Base-by-base conservation (phyloP, 108 stramenopile species). In the Pseudonitzschia delicatissima region DNA sequence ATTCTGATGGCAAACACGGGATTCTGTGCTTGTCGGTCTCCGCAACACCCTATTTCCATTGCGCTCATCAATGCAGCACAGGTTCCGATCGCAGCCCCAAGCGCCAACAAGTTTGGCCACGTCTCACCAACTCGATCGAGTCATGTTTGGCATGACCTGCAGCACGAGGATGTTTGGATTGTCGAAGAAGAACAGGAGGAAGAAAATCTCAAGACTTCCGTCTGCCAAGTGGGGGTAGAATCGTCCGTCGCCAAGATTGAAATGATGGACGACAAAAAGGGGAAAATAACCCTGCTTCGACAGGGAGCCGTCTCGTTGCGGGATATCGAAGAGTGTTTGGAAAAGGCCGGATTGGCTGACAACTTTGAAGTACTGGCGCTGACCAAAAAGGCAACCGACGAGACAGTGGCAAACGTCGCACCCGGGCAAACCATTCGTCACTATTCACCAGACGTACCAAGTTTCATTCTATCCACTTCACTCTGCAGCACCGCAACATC, bases 101-200 rank as follows among this genome's bases (percentile, higher is more conserved):
- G 86, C 66, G 99, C 99, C 15, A 99, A 99, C 65, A 91, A 96
- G 45, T 99, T 98, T 76, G 97, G 96, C 18, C 97, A 98, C 58
- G 96, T 98, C 7, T 91, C 89, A 27, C 98, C 99, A 35, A 99
- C 99, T 3, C 45, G 69, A 27, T 94, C 98, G 1, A 51, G 60
- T 12, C 99, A 99, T 71, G 99, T 99, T 0, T 84, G 94, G 81
- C 93, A 92, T 70, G 97, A 98, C 72, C 87, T 98, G 64, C 77
- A 82, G 20, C 49, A 70, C 57, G 86, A 89, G 66, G 85, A 93
- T 79, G 85, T 98, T 33, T 90, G 89, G 85, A 82, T 90, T 55
- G 55, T 90, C 8, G 87, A 94, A 47, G 79, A 86, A 21, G 47
- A 45, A 23, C 28, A 59, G 32, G 28, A 37, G 58, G 37, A 27